phyloP scores from a whole-genome alignment of 179 eudicot species.

The Heliamphora ciliata region DNA sequence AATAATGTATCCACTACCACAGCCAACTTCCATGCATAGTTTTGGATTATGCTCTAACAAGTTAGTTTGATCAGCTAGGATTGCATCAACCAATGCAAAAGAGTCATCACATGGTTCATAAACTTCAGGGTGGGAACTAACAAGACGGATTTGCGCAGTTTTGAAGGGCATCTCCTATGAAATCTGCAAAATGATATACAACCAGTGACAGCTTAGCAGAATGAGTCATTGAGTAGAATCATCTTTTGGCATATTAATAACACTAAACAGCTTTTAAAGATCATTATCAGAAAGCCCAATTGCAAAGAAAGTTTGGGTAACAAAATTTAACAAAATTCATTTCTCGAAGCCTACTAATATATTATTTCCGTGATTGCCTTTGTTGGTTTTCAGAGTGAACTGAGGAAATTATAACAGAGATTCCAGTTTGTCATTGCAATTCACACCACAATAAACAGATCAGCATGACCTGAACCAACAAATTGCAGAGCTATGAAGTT shows the following conservation, averaged over 20 bases:
- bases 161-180: constrained; percentile 35
- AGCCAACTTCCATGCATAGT: constrained; percentile 80
- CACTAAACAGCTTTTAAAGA: neutral
- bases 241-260: neutral
- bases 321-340: neutral
- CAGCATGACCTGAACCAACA: neutral
- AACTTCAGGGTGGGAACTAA: constrained; percentile 77
- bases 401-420: neutral
- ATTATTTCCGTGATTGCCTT: neutral
- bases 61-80: constrained; percentile 67
- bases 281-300: neutral
- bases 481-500: neutral
- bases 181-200: constrained; percentile 20
- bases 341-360: neutral
- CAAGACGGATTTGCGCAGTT: constrained; percentile 66
- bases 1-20: constrained; percentile 87
- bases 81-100: constrained; percentile 76
- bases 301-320: neutral
- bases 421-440: neutral
- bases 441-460: neutral
- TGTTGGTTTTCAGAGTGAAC: neutral
- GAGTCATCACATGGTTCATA: constrained; percentile 97
- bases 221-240: too few relatives aligned
- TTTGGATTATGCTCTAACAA: constrained; percentile 50
- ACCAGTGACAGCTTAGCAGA: neutral